phyloP scores from a whole-genome alignment of 495 filamentous ascomycete genomes.

The Daldinia concentrica region DNA sequence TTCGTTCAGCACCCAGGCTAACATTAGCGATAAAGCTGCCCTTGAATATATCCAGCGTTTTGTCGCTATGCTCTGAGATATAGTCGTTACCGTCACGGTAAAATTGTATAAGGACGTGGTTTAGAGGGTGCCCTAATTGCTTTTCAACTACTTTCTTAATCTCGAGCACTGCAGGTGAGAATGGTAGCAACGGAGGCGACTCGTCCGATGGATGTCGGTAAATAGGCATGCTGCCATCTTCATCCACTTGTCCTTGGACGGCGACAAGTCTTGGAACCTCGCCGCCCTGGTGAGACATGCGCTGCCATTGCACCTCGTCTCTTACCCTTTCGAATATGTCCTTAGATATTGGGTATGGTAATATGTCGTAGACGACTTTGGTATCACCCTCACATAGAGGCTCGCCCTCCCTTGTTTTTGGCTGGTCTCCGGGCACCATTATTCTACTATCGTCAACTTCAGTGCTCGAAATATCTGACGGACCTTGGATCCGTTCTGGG shows the following conservation, averaged over 20 bases:
- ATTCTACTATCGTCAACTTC: constrained; percentile 40
- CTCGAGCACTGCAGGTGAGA: constrained; percentile 73
- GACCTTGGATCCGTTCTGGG: constrained; percentile 6
- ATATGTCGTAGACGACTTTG: constrained; percentile 73
- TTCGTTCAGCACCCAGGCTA: constrained; percentile 88
- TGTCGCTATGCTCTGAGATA: constrained; percentile 97
- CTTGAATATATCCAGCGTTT: constrained; percentile 89
- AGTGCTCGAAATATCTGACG: constrained; percentile 20
- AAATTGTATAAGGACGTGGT: constrained; percentile 92
- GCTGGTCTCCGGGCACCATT: constrained; percentile 21
- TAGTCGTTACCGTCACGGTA: constrained; percentile 92
- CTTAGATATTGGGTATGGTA: constrained; percentile 60
- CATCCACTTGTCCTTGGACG: constrained; percentile 77
- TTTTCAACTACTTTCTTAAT: constrained; percentile 74
- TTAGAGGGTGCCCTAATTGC: constrained; percentile 80
- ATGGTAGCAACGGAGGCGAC: constrained; percentile 78
- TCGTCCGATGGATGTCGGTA: constrained; percentile 96
- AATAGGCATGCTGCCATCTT: constrained; percentile 83
- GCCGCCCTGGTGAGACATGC: constrained; percentile 91
- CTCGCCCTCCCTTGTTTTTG: constrained; percentile 31
- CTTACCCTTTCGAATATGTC: constrained; percentile 74
- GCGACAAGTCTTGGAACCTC: constrained; percentile 94
- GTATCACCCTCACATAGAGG: constrained; percentile 80
- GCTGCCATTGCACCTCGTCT: constrained; percentile 85
- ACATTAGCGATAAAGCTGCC: constrained; percentile 89